Evolutionary conservation across 805 yeast species (phyloP).

Genomic region (Saturnispora galanensis): DNA sequence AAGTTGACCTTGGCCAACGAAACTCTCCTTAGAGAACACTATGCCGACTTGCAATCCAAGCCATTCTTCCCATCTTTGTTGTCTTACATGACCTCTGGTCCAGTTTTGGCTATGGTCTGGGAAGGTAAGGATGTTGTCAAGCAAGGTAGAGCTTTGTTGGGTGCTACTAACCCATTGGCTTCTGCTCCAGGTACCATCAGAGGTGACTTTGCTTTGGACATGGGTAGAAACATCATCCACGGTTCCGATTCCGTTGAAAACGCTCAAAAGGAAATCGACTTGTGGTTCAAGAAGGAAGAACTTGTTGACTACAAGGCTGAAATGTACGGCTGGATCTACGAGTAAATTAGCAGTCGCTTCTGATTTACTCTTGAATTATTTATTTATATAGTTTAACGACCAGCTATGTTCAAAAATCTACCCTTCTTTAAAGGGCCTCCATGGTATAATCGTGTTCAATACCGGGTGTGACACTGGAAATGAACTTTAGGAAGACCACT

Average conservation of each 20-base stretch:
- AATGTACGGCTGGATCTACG: constrained; percentile 86
- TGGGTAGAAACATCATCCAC: constrained; percentile 98
- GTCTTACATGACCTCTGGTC: constrained; percentile 96
- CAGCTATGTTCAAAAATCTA: not conserved
- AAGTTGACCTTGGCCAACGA: constrained; percentile 86
- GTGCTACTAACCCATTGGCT: constrained; percentile 97
- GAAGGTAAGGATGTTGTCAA: constrained; percentile 99
- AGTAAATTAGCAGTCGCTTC: constrained; percentile 35
- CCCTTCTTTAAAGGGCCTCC: constrained; percentile 59
- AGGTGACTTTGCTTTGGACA: constrained; percentile 97
- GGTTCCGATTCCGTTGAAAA: constrained; percentile 99
- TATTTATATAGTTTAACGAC: not conserved
- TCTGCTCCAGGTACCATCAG: constrained; percentile 99
- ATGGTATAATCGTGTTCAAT: constrained; percentile 97
- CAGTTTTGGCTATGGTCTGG: constrained; percentile 98
- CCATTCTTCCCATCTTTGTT: constrained; percentile 97
- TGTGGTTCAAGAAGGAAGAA: constrained; percentile 99
- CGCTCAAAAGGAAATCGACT: constrained; percentile 89
- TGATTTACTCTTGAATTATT: not conserved
- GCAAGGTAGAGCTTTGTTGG: constrained; percentile 95
- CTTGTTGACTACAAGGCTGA: constrained; percentile 85
- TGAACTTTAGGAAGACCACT: constrained; percentile 82
- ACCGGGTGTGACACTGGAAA: constrained; percentile 95
- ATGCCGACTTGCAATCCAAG: constrained; percentile 89
- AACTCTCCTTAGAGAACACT: constrained; percentile 82